Base-by-base conservation (phyloP, 495 filamentous ascomycete genomes). In the Cetradonia linearis region DNA sequence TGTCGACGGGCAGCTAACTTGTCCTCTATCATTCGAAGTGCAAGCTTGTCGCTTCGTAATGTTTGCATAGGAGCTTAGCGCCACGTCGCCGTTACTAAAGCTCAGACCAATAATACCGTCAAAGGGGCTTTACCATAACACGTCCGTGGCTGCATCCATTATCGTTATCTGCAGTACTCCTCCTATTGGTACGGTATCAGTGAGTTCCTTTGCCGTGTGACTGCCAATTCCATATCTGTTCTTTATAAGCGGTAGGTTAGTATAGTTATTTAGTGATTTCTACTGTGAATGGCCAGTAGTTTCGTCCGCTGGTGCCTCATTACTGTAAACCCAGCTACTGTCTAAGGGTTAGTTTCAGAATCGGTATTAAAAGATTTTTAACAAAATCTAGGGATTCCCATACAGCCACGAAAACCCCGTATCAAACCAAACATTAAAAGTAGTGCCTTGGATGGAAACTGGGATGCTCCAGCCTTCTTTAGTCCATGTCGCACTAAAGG, bases 21-120 rank as follows among this genome's bases (percentile, higher is more conserved):
- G 42, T 25, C 7, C 42, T 10, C 42, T 18, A 54, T 54, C 28
- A 54, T 54, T 54, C 16, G 30, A 54, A 31, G 27, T 36, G 27
- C 28, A 33, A 31, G 33, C 50, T 31, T n/a, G 50, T 33, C 20
- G 50, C 30, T 31, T 54, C 3, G 50, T 54, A 7, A 54, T 54
- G 14, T 54, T 33, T 4, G n/a, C 30, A 36, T 54, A 54, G 11
- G 50, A 54, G 27, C 50, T 54, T 31, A 25, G 50, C 3, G 50
- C 50, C 25, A 36, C 30, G 14, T 54, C 33, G 16, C 50, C 50
- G 11, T 54, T 54, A 33, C 50, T 54, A 25, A 54, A 54, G 50
- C 50, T 54, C 18, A 54, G 50, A 54, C 50, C 50, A 13, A 54
- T 54, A 13, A 54, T 54, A 5, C 50, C 50, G 33, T 54, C 50